Percentiles rank a stretch among this genome's conserved stretches.
Evolutionary conservation across 2,329 filamentous ascomycete species (phyloP).

Genomic region (Gnomoniopsis sp.): DNA sequence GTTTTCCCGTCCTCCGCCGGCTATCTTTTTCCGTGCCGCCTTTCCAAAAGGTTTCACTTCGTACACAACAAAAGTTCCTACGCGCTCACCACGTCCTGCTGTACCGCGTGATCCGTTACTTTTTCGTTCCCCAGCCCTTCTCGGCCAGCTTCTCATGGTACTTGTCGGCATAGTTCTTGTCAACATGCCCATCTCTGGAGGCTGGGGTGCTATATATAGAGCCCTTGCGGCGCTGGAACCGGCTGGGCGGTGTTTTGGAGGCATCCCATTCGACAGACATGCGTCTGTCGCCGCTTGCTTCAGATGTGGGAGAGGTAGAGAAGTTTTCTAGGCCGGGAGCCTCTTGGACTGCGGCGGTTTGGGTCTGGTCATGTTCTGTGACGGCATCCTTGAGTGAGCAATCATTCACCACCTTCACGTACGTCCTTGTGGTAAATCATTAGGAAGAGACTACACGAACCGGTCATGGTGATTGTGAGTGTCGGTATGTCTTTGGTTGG

Average conservation of each 20-base stretch:
- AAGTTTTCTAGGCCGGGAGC: constrained; percentile 19
- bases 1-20: not conserved
- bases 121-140: constrained; percentile 35
- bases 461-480: constrained; percentile 9
- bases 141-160: constrained; percentile 60
- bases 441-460: not conserved
- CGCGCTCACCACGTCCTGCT: constrained; percentile 21
- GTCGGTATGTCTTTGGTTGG: not conserved
- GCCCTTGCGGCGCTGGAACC: constrained; percentile 67
- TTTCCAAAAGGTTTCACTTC: not conserved
- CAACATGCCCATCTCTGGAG: constrained; percentile 63
- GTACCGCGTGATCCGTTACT: constrained; percentile 18
- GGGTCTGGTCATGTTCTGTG: constrained; percentile 11
- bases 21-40: not conserved
- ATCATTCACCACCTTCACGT: not conserved
- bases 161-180: constrained; percentile 54
- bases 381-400: not conserved
- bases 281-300: constrained; percentile 30
- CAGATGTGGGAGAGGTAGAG: constrained; percentile 28
- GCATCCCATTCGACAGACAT: constrained; percentile 55
- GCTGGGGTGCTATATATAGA: constrained; percentile 65
- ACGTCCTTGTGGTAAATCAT: not conserved
- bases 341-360: constrained; percentile 24
- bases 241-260: constrained; percentile 62
- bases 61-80: not conserved